Evolutionary conservation across 163 green algal species (phyloP).

Genomic region (Chloromonas sp.): DNA sequence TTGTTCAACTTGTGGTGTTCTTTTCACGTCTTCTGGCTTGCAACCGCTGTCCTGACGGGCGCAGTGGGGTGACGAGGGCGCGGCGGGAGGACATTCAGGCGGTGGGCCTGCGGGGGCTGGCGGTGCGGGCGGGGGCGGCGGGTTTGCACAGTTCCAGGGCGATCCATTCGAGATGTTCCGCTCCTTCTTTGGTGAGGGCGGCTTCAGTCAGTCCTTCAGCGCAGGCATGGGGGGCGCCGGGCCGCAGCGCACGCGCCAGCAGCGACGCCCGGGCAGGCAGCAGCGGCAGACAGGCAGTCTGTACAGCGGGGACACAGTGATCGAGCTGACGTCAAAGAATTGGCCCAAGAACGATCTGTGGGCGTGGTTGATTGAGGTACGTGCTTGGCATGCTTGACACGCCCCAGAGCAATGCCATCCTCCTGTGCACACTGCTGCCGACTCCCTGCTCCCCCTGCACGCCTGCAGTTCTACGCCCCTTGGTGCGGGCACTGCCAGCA

Average conservation of each 20-base stretch:
- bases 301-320: conserved; percentile 54
- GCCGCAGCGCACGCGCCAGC: conserved; percentile 1
- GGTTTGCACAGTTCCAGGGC: conserved; percentile 31
- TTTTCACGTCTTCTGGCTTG: no score
- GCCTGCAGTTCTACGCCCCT: conserved; percentile 78
- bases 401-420: no score
- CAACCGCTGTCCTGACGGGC: no score
- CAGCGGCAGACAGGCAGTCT: conserved; percentile 25
- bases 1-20: no score
- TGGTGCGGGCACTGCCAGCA: conserved; percentile 80
- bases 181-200: conserved; percentile 62
- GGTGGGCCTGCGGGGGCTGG: neutral
- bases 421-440: no score
- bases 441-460: no score
- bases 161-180: conserved; percentile 84
- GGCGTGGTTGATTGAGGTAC: conserved; percentile 44
- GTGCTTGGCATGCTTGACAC: no score
- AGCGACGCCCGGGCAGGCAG: conserved; percentile 8
- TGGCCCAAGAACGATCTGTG: conserved; percentile 55
- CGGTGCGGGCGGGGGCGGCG: conserved; percentile 23
- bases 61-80: no score
- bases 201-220: conserved; percentile 17
- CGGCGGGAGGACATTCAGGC: no score
- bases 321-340: conserved; percentile 31
- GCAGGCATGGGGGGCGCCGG: conserved; percentile 26